Conservation (phyloP, 192 early-diverging fungal genomes). For the Podila minutissima region DNA sequence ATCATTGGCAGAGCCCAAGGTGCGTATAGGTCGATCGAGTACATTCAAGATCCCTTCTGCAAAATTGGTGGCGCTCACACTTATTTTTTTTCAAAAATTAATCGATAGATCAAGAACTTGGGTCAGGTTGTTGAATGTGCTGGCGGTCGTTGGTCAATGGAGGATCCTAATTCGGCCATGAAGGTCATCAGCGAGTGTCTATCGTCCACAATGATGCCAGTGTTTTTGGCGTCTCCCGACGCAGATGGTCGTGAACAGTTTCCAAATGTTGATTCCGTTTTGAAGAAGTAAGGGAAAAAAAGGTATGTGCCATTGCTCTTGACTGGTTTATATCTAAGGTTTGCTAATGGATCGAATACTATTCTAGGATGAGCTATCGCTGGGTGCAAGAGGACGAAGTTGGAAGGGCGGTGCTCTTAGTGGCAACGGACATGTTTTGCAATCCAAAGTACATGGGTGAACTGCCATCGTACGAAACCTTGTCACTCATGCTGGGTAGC, state of each 20-base stretch:
- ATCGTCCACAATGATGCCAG: conserved; percentile 13
- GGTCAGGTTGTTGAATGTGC: conserved; percentile 30
- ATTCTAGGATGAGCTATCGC: conserved; percentile 35
- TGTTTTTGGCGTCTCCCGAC: conserved; percentile 12
- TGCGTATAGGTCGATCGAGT: background rate
- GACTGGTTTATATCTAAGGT: too few species aligned
- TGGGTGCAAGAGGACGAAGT: conserved; percentile 45
- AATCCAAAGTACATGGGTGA: conserved; percentile 35
- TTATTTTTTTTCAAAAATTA: background rate
- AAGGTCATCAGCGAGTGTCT: conserved; percentile 19
- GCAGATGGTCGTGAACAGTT: conserved; percentile 1
- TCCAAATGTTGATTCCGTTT: conserved; percentile 3
- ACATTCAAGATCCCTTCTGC: too few species aligned
- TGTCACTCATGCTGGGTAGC: conserved; percentile 7
- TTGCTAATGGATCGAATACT: background rate
- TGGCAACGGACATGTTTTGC: conserved; percentile 38
- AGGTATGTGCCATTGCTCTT: background rate
- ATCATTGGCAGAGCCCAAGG: conserved; percentile 16
- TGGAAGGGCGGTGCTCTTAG: conserved; percentile 29
- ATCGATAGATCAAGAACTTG: conserved; percentile 15
- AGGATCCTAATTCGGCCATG: background rate
- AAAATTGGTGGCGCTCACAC: background rate
- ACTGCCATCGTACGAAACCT: conserved; percentile 9
- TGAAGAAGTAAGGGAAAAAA: conserved; percentile 24
- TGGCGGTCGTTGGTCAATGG: conserved; percentile 19